Conservation (phyloP, 352 stramenopile genomes). For the Globisporangium cylindrosporum region DNA sequence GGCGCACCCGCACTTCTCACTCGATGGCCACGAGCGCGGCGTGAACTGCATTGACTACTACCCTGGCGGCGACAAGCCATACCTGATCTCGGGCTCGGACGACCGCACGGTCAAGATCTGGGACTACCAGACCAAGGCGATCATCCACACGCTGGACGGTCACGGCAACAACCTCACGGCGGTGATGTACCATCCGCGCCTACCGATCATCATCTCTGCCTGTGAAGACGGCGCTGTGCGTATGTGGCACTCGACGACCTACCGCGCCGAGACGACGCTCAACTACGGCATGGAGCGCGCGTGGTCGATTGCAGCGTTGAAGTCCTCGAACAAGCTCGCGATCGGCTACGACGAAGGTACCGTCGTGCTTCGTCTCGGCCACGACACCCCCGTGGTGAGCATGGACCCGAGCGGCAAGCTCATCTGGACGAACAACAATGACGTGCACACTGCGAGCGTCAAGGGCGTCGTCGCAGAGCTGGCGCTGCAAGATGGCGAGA, state of each 20-base stretch:
- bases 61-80: slow-evolving; percentile 97
- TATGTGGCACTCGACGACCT: slow-evolving; percentile 94
- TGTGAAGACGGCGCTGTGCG: slow-evolving; percentile 96
- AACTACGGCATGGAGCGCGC: slow-evolving; percentile 99
- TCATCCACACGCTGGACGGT: slow-evolving; percentile 98
- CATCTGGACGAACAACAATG: slow-evolving; percentile 98
- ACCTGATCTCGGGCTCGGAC: slow-evolving; percentile 96
- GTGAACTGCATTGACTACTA: slow-evolving; percentile 99
- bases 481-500: slow-evolving; percentile 86
- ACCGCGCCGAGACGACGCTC: slow-evolving; percentile 97
- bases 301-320: slow-evolving; percentile 91
- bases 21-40: slow-evolving; percentile 93
- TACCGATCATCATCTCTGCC: slow-evolving; percentile 97
- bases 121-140: slow-evolving; percentile 99
- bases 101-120: slow-evolving; percentile 98
- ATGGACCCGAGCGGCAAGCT: slow-evolving; percentile 98
- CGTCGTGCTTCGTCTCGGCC: slow-evolving; percentile 96
- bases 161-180: slow-evolving; percentile 99
- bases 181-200: slow-evolving; percentile 97
- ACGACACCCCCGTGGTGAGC: slow-evolving; percentile 96
- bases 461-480: slow-evolving; percentile 85
- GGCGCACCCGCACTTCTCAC: slow-evolving; percentile 90
- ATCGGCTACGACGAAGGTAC: slow-evolving; percentile 95
- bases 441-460: slow-evolving; percentile 94
- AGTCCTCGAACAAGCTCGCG: slow-evolving; percentile 89